These are phyloP conservation scores for Talaromyces sp. DNA, from an alignment of 2,329 filamentous ascomycete species.

Conservation along the genomic window DNA sequence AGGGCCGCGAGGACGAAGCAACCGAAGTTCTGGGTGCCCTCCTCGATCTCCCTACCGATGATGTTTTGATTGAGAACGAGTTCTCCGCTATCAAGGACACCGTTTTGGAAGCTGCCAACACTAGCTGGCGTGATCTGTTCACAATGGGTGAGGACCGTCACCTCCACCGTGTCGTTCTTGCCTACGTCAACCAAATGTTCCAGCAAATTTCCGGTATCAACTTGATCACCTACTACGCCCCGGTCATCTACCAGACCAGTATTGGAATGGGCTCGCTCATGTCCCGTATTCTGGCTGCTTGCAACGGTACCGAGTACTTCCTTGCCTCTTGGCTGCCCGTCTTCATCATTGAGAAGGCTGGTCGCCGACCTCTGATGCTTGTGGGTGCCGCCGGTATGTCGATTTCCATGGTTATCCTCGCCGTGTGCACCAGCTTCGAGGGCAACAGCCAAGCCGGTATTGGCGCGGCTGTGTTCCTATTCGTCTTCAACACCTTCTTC, in stretches of 20 bases:
- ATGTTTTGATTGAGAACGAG: constrained; percentile 42
- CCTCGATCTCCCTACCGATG: constrained; percentile 44
- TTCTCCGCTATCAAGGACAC: constrained; percentile 52
- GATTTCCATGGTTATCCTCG: constrained; percentile 60
- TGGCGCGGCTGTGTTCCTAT: constrained; percentile 51
- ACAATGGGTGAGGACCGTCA: constrained; percentile 54
- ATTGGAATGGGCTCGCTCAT: constrained; percentile 36
- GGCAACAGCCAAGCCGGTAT: constrained; percentile 36
- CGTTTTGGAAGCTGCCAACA: constrained; percentile 48
- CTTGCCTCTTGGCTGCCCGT: constrained; percentile 47
- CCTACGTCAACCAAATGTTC: constrained; percentile 56
- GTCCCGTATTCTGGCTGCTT: constrained; percentile 50
- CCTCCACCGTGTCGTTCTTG: constrained; percentile 52
- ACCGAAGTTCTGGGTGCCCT: constrained; percentile 44
- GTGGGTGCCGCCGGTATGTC: constrained; percentile 63
- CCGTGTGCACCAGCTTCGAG: constrained; percentile 34
- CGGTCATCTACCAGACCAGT: constrained; percentile 39
- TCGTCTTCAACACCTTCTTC: constrained; percentile 61
- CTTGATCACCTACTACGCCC: constrained; percentile 43
- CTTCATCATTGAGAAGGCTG: constrained; percentile 47
- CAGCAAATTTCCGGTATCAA: constrained; percentile 46
- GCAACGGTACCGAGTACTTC: constrained; percentile 53
- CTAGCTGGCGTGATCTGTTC: constrained; percentile 55
- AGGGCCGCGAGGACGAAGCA: constrained; percentile 51
- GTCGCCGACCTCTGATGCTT: constrained; percentile 65